These are phyloP conservation scores for Trichoderma parareesei DNA, from an alignment of 495 filamentous ascomycete species.

Conservation along the genomic window DNA sequence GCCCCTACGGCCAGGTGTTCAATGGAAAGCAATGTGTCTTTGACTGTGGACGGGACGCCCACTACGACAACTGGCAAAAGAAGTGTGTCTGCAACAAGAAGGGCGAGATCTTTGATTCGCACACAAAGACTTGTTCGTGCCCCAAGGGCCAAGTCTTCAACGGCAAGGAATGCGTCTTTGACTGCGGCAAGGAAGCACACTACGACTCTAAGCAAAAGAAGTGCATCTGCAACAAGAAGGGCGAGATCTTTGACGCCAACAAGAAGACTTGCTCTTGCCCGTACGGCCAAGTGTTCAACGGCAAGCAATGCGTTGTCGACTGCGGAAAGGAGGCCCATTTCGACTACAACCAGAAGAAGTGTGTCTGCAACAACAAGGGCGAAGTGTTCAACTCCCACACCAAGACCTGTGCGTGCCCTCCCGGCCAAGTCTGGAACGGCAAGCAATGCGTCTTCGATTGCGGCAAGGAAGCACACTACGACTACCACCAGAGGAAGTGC, in stretches of 20 bases:
- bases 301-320: not conserved
- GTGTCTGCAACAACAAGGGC: conserved; percentile 6
- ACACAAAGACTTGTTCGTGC: conserved; percentile 1
- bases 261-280: not conserved
- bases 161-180: not conserved
- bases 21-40: not conserved
- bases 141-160: not conserved
- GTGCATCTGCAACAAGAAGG: conserved; percentile 7
- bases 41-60: conserved; percentile 7
- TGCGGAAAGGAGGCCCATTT: not conserved
- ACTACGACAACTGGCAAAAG: not conserved
- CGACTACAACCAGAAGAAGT: not conserved
- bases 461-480: conserved; percentile 8
- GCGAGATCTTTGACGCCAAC: conserved; percentile 2
- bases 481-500: not conserved
- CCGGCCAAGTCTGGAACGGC: not conserved
- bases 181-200: conserved; percentile 6
- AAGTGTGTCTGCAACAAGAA: conserved; percentile 10
- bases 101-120: not conserved
- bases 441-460: not conserved
- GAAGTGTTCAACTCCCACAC: not conserved
- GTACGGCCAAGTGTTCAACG: not conserved
- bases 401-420: conserved; percentile 8
- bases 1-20: not conserved
- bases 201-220: not conserved